A percentile compares a stretch with the other conserved stretches of the same genome.
phyloP scores from a whole-genome alignment of 2,329 filamentous ascomycete genomes.

The Cladosporium austrohemisphaericum region DNA sequence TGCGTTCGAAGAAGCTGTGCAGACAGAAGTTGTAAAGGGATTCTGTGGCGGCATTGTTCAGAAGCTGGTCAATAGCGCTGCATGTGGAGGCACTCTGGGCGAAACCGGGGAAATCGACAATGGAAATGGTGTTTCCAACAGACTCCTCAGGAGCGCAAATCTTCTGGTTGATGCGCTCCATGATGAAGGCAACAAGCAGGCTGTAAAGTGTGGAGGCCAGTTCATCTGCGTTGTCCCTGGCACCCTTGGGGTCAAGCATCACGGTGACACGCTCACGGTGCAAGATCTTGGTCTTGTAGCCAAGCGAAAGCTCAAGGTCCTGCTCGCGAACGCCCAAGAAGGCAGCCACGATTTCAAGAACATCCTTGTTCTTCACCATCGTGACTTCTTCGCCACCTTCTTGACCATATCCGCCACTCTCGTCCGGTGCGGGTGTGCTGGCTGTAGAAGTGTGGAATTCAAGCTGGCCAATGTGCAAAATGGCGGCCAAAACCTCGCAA shows the following conservation, averaged over 20 bases:
- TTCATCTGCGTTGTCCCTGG: conserved; percentile 88
- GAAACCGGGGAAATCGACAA: conserved; percentile 96
- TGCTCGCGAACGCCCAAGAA: conserved; percentile 81
- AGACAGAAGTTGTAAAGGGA: conserved; percentile 88
- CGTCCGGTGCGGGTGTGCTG: conserved; percentile 75
- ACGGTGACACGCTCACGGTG: conserved; percentile 96
- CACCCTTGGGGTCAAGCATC: conserved; percentile 90
- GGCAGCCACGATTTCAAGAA: conserved; percentile 79
- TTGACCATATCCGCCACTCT: conserved; percentile 93
- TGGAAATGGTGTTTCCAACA: conserved; percentile 88
- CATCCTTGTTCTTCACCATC: conserved; percentile 88
- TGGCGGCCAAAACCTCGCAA: conserved; percentile 87
- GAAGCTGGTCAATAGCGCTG: conserved; percentile 82
- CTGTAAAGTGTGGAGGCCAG: conserved; percentile 90
- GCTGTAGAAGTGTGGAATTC: conserved; percentile 82
- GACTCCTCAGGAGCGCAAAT: conserved; percentile 83
- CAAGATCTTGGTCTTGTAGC: conserved; percentile 95
- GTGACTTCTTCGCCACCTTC: conserved; percentile 86
- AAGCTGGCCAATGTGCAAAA: conserved; percentile 95
- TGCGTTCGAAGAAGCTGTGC: conserved; percentile 93
- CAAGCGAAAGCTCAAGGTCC: conserved; percentile 81
- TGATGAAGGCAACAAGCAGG: conserved; percentile 86
- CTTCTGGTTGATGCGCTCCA: conserved; percentile 86
- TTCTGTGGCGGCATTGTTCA: conserved; percentile 92
- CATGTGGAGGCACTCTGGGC: conserved; percentile 77